Base-by-base conservation (phyloP, 2,329 filamentous ascomycete species). In the Clonostachys rhizophaga region DNA sequence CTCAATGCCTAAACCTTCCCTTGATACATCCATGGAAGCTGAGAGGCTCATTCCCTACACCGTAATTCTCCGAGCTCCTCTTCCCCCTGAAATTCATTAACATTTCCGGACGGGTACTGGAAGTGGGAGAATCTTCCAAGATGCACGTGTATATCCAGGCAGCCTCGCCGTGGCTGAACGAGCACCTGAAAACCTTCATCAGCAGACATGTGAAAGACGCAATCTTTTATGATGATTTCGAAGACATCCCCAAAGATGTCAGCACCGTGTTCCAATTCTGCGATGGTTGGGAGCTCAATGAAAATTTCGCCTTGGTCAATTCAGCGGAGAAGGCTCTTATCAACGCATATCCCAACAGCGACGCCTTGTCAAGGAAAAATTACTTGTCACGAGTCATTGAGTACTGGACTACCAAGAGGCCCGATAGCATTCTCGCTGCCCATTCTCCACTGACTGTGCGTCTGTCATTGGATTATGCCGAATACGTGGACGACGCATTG, bases 271-370 rank as follows among this genome's bases (percentile, higher is more conserved):
- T 67, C 16, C 64, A 69, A 35, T 58, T 57, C 30, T 65, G 65
- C 37, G 59, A 67, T 34, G 66, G 65, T 6, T 66, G 61, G 59
- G 57, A 56, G 13, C 49, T 69, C 4, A 65, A 61, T 20, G 51
- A 51, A 16, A 59, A 68, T 47, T 69, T 69, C 41, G 54, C 59
- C 7, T 45, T 58, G 3, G 34, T 65, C 16, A 69, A 68, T 46
- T 52, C 47, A 3, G 54, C 59, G 0, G 52, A 54, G 2, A 54
- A 40, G 11, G 61, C 54, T 4, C 56, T 69, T 9, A 62, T 69
- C 49, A 69, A 69, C 40, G 64, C 65, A 0, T 69, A 69, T 24
- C 66, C 66, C 14, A 68, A 59, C 49, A 69, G 65, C 47, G 66
- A 69, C 43, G 66, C 65, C 4, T 47, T 69, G 3, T 62, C 65